Evolutionary conservation across 176 grass and related monocot species (phyloP), one percentile per base, ranked within the genome.

Genomic region (Echinochloa phyllopogon): DNA sequence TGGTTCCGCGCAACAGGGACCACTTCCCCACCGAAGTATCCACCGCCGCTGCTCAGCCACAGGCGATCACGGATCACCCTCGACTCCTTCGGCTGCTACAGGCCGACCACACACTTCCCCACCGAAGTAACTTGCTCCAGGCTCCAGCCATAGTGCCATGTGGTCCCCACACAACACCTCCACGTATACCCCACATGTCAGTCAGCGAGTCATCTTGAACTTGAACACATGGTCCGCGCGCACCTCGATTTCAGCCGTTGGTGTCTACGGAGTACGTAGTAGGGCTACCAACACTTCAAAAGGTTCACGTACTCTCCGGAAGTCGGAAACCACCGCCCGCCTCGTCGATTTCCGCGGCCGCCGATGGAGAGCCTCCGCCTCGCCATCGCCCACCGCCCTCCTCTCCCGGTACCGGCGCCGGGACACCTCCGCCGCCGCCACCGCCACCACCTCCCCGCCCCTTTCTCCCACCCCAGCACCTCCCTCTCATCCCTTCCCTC

Each of bases 351-450:
- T 3, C 23, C 60, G 85, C 80, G 69, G 63, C 12, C 85, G 80
- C 27, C 88, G 68, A 87, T 90, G 89, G 89, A 84, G 84, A 67
- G 63, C 73, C 69, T 90, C 80, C 76, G 62, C 63, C 79, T 86
- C 63, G 43, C 87, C 65, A 10, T 77, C 59, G 80, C 66, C 53
- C 74, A 83, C 90, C 74, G 62, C 69, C 82, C 81, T 9, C 87
- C 78, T 37, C 68, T 58, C 45, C 85, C 52, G 11, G 37, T 77
- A 10, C 71, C 15, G 0, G 27, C 24, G 1, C 53, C 62, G 17
- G 49, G 17, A 16, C 29, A 48, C 24, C 64, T 82, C 60, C 69
- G 67, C 25, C 79, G 69, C 15, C 64, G 67, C 60, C 82, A 27
- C 49, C 41, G 65, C 69, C 83, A n/a, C 52, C 78, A 8, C 41